Percentiles rank a stretch among this genome's conserved stretches.
Evolutionary conservation across 2,329 filamentous ascomycete species (phyloP).

Genomic region (Colletotrichum sp.): DNA sequence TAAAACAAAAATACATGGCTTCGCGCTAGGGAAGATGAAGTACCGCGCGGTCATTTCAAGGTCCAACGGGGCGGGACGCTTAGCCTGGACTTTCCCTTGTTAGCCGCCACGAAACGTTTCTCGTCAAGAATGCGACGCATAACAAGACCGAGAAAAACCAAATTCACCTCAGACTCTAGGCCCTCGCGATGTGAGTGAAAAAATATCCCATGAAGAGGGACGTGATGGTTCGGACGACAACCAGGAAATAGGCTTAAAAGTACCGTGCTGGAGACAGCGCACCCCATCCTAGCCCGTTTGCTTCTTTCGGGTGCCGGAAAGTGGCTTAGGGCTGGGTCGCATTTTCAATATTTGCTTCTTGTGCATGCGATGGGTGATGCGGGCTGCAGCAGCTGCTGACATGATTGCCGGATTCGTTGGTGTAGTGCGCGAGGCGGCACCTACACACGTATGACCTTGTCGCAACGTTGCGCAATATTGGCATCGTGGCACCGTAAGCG

Average conservation of each 20-base stretch:
- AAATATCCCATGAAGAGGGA: neutral
- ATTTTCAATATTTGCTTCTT: constrained; percentile 2
- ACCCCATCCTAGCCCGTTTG: neutral
- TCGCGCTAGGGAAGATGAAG: neutral
- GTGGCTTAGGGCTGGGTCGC: constrained; percentile 17
- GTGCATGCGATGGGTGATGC: neutral
- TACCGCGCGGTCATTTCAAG: neutral
- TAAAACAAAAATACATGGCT: neutral
- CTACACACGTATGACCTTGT: neutral
- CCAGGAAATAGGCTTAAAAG: neutral
- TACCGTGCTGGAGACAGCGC: neutral
- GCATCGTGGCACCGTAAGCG: constrained; percentile 7
- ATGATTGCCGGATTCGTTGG: neutral
- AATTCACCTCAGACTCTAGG: neutral
- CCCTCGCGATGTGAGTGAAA: neutral
- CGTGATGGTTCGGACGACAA: neutral
- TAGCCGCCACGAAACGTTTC: neutral
- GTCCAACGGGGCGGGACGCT: neutral
- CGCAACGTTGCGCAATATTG: neutral
- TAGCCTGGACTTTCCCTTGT: neutral
- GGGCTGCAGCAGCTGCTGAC: neutral
- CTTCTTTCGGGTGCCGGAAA: neutral
- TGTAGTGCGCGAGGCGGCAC: neutral
- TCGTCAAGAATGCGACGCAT: neutral
- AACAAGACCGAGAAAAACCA: neutral